Evolutionary conservation across 179 eudicot species (phyloP), one percentile per base, ranked within the genome.

Genomic region (Nepenthes alata): DNA sequence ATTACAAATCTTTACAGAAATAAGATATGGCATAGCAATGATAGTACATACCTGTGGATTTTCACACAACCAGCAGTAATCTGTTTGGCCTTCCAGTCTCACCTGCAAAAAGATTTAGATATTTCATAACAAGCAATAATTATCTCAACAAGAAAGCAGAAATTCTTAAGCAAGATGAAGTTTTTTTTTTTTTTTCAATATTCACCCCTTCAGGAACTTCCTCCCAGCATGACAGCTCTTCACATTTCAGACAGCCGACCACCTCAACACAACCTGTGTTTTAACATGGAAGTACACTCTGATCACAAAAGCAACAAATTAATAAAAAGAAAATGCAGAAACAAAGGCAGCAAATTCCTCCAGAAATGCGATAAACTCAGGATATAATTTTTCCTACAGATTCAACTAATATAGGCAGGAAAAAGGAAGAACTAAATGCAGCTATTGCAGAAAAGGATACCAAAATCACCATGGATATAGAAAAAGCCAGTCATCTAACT

Each of bases 31-130:
- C 47, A 57, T 36, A 13, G 12, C 52, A 5, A 35, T 34, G 53
- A n/a, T 53, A 61, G 16, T 16, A 14, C 9, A 54, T 56, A 85
- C 88, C 86, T 83, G 87, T 47, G 96, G 96, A 62, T 74, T 60
- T 72, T 88, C 89, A 66, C 96, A 85, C 35, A 88, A 84, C 96
- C 96, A 88, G 67, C 93, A 85, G 68, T 76, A 83, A 25, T 78
- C 55, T 35, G 97, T 83, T 72, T 74, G 87, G 15, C 73, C 91
- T 75, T 89, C 97, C 47, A 87, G 70, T 67, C 97, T 84, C 67
- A 86, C 94, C 93, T 88, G 80, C 61, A 47, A 47, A 65, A 36
- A 37, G 49, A 25, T 39, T 39, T 7, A 39, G 45, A 39, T 39
- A 7, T 4, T 3, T 39, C 0, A 4, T 4, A 4, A 41, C 45